Evolutionary conservation across 2,329 filamentous ascomycete species (phyloP), one percentile per base, ranked within the genome.

Genomic region (Hypoxylon sp.): DNA sequence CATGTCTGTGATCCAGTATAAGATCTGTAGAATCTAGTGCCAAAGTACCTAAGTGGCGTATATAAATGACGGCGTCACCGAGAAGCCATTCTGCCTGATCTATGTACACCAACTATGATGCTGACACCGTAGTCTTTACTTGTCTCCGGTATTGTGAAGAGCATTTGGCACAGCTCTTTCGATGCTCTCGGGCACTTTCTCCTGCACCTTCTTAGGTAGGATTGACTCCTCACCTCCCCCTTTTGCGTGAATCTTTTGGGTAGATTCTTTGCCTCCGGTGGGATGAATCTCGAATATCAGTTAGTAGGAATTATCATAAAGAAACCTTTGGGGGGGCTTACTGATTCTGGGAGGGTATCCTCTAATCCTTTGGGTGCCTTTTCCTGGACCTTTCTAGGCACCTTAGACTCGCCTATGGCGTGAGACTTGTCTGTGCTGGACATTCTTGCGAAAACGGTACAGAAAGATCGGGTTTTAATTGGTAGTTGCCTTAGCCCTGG

Each of bases 161-260:
- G 50, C 58, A 13, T 71, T 71, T 2, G 69, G 69, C 10, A 71
- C 60, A 13, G 67, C 64, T 45, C 58, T 59, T 28, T 71, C 69
- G 7, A 69, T 51, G 21, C 63, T 65, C 36, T 70, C 69, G 0
- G 66, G 68, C 9, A 71, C 59, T 13, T 61, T 67, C 66, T 71
- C 66, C 19, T 71, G 68, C n/a, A 69, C 63, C 48, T 71, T 71
- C 63, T 71, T 69, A 3, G 68, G 68, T 2, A 71, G 36, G 17
- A 71, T 28, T 9, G 69, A 71, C 45, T 57, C 69, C 11, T 69
- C 67, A 7, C 69, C 69, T n/a, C 41, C 69, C 9, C 61, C 69
- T 60, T 69, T 69, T 5, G 69, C 68, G 25, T 69, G 68, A 14
- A 63, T 69, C 60, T 71, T 69, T 52, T 43, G 49, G 14, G 57